phyloP scores from a whole-genome alignment of 495 filamentous ascomycete genomes.

The Daldinia bambusicola region DNA sequence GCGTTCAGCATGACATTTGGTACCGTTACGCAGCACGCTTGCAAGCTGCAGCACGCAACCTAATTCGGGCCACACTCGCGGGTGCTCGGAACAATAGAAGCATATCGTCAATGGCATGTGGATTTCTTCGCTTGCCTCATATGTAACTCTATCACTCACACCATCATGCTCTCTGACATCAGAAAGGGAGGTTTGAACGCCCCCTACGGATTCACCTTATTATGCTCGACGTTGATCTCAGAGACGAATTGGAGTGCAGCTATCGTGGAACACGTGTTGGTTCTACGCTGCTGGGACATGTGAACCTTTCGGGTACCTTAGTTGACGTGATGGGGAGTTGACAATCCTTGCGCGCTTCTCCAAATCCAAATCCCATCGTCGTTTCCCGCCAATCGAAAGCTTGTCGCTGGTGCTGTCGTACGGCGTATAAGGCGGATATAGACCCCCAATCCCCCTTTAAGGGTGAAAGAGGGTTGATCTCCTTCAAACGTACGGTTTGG shows the following conservation, averaged over 20 bases:
- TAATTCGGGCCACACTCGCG: constrained; percentile 35
- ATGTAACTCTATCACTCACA: constrained; percentile 43
- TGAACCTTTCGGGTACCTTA: constrained; percentile 26
- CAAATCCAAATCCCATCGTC: constrained; percentile 27
- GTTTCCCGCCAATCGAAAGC: constrained; percentile 24
- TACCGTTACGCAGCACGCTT: constrained; percentile 36
- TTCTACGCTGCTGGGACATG: constrained; percentile 34
- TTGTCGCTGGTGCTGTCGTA: constrained; percentile 19
- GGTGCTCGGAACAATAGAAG: constrained; percentile 42
- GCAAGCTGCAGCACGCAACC: constrained; percentile 38
- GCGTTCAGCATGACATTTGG: constrained; percentile 44
- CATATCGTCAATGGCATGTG: constrained; percentile 32
- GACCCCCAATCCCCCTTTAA: constrained; percentile 24
- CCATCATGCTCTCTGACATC: constrained; percentile 42
- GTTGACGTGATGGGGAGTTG: constrained; percentile 28
- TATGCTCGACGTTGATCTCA: constrained; percentile 21
- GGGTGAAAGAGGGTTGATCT: constrained; percentile 34
- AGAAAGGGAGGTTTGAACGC: constrained; percentile 23
- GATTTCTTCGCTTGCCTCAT: constrained; percentile 39
- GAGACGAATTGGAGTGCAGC: constrained; percentile 22
- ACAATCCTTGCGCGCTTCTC: constrained; percentile 29
- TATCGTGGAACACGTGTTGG: constrained; percentile 39
- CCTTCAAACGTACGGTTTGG: constrained; percentile 22
- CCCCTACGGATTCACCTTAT: constrained; percentile 29
- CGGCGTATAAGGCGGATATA: constrained; percentile 27